Conservation (phyloP, 2,329 filamentous ascomycete genomes). For the Penicillium sp. region DNA sequence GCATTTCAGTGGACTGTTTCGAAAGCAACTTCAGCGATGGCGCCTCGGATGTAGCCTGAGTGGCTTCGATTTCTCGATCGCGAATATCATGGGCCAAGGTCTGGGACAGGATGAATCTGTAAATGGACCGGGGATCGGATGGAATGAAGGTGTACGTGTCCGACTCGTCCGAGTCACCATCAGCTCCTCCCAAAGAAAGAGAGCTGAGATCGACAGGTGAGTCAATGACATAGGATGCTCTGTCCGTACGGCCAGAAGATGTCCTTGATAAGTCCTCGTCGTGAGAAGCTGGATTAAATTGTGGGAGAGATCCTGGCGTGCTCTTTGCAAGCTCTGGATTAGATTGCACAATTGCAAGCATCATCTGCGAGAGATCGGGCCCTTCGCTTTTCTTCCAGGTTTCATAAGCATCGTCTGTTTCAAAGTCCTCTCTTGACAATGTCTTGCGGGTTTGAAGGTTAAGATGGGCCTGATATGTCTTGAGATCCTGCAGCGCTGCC, state of each 20-base stretch:
- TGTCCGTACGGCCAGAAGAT: conserved; percentile 45
- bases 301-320: conserved; percentile 60
- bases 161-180: conserved; percentile 41
- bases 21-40: conserved; percentile 60
- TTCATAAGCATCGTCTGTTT: conserved; percentile 81
- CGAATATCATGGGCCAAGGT: conserved; percentile 64
- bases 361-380: conserved; percentile 85
- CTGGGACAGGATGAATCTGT: conserved; percentile 76
- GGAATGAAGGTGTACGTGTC: conserved; percentile 86
- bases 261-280: conserved; percentile 49
- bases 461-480: conserved; percentile 86
- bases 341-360: conserved; percentile 82
- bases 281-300: conserved; percentile 49
- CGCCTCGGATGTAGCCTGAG: conserved; percentile 48
- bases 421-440: conserved; percentile 81
- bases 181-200: conserved; percentile 58
- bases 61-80: conserved; percentile 53
- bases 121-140: conserved; percentile 75
- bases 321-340: conserved; percentile 82
- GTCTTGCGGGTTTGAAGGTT: conserved; percentile 76
- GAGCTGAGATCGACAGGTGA: conserved; percentile 60
- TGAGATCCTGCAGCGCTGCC: conserved; percentile 84
- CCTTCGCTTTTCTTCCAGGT: conserved; percentile 89
- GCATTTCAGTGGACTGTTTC: conserved; percentile 73
- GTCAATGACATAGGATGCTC: conserved; percentile 60